Base-by-base conservation (phyloP, 306 rosid species). In the Dicorynia guianensis region DNA sequence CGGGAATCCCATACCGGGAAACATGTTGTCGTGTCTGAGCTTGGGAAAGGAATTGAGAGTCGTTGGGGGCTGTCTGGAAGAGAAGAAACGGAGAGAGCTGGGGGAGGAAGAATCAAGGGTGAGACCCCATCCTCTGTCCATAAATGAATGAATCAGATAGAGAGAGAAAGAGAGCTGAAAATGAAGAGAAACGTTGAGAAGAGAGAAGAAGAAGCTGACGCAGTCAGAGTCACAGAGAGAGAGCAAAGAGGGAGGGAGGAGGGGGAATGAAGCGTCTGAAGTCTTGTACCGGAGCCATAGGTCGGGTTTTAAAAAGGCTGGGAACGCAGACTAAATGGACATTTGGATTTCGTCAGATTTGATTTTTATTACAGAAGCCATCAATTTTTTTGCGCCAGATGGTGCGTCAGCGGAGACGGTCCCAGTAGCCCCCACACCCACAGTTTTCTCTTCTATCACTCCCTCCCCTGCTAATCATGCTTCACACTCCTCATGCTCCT, bases 101-200 rank as follows among this genome's bases (percentile, higher is more conserved):
- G 64, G 8, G 4, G 54, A 34, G 7, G 57, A 30, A 34, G 85
- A 86, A 62, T 89, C 87, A 54, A 90, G 88, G 57, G 91, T 61
- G 1, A 84, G 85, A 57, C 84, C 89, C 88, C 91, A 88, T 84
- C 87, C 84, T 83, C 78, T 86, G 78, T 84, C 96, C 93, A 86
- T 84, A 74, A 72, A 87, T 67, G 35, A 1, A 8, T 8, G 0
- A 15, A 25, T 25, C 33, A 35, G 5, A 33, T 14, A 67, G 5
- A 14, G 8, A n/a, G 39, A 48, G 40, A 34, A 58, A 42, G 15
- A 19, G 11, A 25, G 64, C 3, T 60, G 46, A 35, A 60, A 60
- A 14, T 25, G 58, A 18, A 43, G 8, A 33, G 67, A 56, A 25
- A 62, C 50, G 68, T 62, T 17, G 15, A 68, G 61, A 68, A 34